Evolutionary conservation across 1,139 yeast species (phyloP).

Genomic region (Hyphopichia buzzinii): DNA sequence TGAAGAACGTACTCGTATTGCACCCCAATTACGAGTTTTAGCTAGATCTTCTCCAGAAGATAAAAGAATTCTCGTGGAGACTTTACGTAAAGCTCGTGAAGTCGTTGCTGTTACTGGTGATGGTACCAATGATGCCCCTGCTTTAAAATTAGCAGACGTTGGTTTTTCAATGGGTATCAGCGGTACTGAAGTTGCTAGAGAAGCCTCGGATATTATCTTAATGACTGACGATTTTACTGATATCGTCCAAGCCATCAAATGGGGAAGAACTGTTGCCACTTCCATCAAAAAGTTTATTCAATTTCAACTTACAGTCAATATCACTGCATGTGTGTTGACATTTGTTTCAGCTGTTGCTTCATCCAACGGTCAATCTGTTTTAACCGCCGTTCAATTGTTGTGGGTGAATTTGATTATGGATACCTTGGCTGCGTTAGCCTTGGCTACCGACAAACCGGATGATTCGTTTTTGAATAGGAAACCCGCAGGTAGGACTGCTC

Average conservation of each 20-base stretch:
- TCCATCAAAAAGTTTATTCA: constrained; percentile 95
- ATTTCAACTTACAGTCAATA: constrained; percentile 92
- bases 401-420: constrained; percentile 99
- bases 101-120: constrained; percentile 99
- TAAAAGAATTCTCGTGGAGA: constrained; percentile 79
- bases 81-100: constrained; percentile 78
- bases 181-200: constrained; percentile 94
- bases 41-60: constrained; percentile 97
- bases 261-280: constrained; percentile 97
- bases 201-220: constrained; percentile 89
- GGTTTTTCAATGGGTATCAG: constrained; percentile 94
- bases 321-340: constrained; percentile 91
- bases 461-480: constrained; percentile 71
- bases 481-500: constrained; percentile 82
- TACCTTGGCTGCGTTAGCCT: constrained; percentile 93
- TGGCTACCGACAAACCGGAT: constrained; percentile 97
- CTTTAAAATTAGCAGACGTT: constrained; percentile 84
- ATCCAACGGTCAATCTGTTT: constrained; percentile 72
- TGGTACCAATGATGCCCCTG: constrained; percentile 97
- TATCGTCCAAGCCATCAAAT: constrained; percentile 95
- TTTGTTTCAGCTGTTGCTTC: constrained; percentile 92
- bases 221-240: constrained; percentile 96
- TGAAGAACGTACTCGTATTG: constrained; percentile 55
- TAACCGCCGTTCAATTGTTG: constrained; percentile 93
- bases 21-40: constrained; percentile 75